Base-by-base conservation (phyloP, 305 asterid genomes). In the Plantago coronopus region DNA sequence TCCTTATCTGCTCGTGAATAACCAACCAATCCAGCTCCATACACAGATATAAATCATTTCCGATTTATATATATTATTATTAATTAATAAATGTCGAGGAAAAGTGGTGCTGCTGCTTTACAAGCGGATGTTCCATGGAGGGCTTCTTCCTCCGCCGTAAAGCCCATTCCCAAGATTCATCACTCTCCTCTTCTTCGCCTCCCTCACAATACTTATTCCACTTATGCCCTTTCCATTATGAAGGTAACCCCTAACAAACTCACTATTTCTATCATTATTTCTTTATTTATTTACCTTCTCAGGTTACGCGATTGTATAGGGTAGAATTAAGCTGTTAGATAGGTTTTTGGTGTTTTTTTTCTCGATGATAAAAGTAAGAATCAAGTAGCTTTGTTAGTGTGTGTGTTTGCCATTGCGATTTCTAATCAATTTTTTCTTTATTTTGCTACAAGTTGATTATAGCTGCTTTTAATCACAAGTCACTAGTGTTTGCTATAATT, bases 111-210 rank as follows among this genome's bases (percentile, higher is more conserved):
- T 0, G 77, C 86, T 22, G 76, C 70, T 29, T 70, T 94, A 40
- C 85, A 61, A 43, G 65, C 69, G 51, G 95, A 94, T 72, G 97
- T 76, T 49, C 97, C 97, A 3, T 89, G 96, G 97, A 81, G 99
- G 71, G 96, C 81, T 17, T 51, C 84, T 22, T 65, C 86, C 12
- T 76, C 91, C 27, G 86, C 74, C 37, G 76, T 76, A 61, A 89
- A 74, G 67, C 97, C 97, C 43, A 72, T 87, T 68, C 97, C 99
- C 17, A 89, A 82, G 75, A 89, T 93, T 61, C 93, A 93, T 44
- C 84, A 83, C 67, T 85, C 97, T 22, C 96, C 99, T 42, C 47
- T 94, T 48, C 89, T 89, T 73, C 86, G 87, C 21, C 55, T 87
- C 43, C 73, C 96, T 40, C 85, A 79, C 59, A 83, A 61, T 64